These are phyloP conservation scores for Diplodia seriata DNA, from an alignment of 2,329 filamentous ascomycete genomes.

Conservation along the genomic window DNA sequence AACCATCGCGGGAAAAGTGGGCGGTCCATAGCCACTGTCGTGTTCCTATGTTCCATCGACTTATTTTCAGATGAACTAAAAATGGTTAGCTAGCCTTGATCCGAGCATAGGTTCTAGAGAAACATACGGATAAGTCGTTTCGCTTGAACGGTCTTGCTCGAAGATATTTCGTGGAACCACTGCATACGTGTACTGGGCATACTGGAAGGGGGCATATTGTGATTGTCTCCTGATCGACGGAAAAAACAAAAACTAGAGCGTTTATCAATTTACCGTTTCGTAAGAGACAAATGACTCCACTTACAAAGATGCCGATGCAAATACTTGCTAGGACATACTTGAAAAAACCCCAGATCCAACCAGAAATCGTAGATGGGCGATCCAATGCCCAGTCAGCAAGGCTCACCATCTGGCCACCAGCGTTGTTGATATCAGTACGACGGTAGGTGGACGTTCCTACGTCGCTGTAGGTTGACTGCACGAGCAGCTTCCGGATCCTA, in stretches of 20 bases:
- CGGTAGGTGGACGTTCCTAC: conserved; percentile 40
- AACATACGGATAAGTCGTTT: neutral
- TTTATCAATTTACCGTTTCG: neutral
- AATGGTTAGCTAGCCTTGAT: too few species aligned
- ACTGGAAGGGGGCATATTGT: conserved; percentile 41
- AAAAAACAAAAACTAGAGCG: neutral
- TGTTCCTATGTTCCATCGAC: conserved; percentile 31
- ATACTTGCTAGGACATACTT: too few species aligned
- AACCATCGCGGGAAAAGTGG: conserved; percentile 41
- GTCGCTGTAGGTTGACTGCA: conserved; percentile 43
- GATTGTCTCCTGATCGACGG: conserved; percentile 35
- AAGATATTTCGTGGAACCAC: conserved; percentile 42
- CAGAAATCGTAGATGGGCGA: conserved; percentile 39
- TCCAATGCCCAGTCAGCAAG: conserved; percentile 43
- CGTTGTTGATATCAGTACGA: conserved; percentile 42
- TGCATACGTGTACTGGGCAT: conserved; percentile 42
- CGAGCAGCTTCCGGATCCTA: conserved; percentile 41
- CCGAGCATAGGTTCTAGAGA: too few species aligned
- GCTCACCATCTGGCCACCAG: conserved; percentile 39
- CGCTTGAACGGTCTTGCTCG: conserved; percentile 4
- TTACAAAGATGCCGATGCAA: too few species aligned
- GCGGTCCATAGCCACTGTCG: conserved; percentile 41
- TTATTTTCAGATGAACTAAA: neutral
- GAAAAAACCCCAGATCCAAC: neutral
- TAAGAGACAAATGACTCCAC: conserved; percentile 38